Evolutionary conservation across 345 rosid species (phyloP).

Genomic region (Ricinus communis): DNA sequence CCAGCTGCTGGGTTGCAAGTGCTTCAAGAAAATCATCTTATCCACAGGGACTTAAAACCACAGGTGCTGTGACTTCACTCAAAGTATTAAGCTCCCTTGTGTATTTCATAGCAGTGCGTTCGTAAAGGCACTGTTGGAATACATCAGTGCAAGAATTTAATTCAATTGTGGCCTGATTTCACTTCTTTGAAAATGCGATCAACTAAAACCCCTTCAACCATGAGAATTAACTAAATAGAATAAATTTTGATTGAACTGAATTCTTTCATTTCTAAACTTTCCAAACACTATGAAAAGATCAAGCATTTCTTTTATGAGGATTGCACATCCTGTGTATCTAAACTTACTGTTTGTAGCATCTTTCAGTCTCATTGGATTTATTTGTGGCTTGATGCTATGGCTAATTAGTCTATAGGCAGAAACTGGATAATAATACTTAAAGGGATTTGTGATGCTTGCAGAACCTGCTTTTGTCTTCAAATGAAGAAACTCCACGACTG

Average conservation of each 20-base stretch:
- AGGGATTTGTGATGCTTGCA: conserved; percentile 28
- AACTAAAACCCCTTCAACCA: too few relatives aligned
- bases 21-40: conserved; percentile 75
- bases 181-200: too few relatives aligned
- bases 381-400: background rate
- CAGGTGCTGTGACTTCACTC: conserved; percentile 45
- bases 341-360: too few relatives aligned
- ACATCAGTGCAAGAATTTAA: too few relatives aligned
- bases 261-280: too few relatives aligned
- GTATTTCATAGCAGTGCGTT: background rate
- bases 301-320: too few relatives aligned
- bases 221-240: too few relatives aligned
- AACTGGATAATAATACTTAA: conserved; percentile 12
- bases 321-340: background rate
- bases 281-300: too few relatives aligned
- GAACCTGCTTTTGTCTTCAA: conserved; percentile 69
- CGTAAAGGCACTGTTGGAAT: too few relatives aligned
- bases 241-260: too few relatives aligned
- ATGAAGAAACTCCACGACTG: conserved; percentile 50
- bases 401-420: background rate
- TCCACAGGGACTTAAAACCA: conserved; percentile 85
- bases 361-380: too few relatives aligned
- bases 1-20: conserved; percentile 85
- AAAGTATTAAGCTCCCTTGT: background rate
- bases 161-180: too few relatives aligned